Evolutionary conservation across 2,329 filamentous ascomycete species (phyloP), one percentile per base, ranked within the genome.

Genomic region (Neospermospora avenae): DNA sequence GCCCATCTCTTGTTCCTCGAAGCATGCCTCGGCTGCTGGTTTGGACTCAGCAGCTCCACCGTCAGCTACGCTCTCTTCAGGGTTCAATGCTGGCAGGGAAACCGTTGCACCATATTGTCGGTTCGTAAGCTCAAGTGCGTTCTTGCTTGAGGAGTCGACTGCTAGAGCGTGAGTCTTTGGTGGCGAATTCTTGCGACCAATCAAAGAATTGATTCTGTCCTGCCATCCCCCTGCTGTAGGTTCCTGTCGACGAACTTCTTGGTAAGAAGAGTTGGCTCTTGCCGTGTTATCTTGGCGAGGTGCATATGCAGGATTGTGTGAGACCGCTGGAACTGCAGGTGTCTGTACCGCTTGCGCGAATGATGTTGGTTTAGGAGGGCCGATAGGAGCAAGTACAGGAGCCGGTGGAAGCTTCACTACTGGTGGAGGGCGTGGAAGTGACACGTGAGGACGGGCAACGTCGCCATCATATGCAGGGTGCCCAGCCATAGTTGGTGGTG

Each of bases 1-100:
- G 3, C 89, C 89, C 78, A 89, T 89, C 72, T 92, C 88, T 69
- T 90, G 88, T 69, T 91, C 88, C 70, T 91, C 89, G 65, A 93
- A 93, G 65, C 90, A 90, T 63, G 90, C 87, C 64, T 91, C 89
- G 5, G 89, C 88, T 75, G 91, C 88, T 51, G 85, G 84, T 69
- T 87, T 89, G 3, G 85, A 85, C 16, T 79, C 79, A 20, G 81
- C 71, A 31, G 79, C 78, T 51, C 76, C 76, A 57, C 77, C 74
- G 49, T 77, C 77, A 28, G 73, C 71, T 18, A 70, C 77, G 4
- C 67, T 57, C 52, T 69, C 61, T 11, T 60, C 66, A 24, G 55
- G 55, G 5, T 37, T 57, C 3, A 60, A 57, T 8, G 64, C 65
- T 10, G 87, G 90, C 7, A 93, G 77, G 13, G 88, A 91, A 2